Conservation (phyloP, 106 monocot genomes). For the Ottelia alismoides region DNA sequence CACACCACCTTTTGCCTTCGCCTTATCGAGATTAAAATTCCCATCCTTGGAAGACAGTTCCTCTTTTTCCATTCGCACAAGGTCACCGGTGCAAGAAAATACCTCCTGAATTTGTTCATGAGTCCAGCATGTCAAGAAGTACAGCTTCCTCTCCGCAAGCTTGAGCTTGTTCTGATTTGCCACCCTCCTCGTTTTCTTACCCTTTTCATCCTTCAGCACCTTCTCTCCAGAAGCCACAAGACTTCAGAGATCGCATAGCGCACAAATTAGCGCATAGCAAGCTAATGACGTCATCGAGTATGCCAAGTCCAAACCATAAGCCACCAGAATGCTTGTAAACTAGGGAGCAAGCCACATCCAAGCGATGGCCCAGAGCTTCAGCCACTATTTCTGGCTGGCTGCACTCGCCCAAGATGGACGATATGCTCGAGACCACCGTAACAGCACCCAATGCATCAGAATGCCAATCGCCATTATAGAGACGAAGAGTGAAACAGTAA, state of each 20-base stretch:
- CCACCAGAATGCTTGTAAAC: constrained; percentile 56
- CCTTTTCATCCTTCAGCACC: constrained; percentile 38
- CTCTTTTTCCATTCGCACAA: no score
- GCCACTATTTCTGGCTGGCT: constrained; percentile 42
- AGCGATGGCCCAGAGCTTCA: constrained; percentile 53
- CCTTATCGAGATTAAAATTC: no score
- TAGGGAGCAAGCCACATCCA: constrained; percentile 66
- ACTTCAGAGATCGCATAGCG: constrained; percentile 67
- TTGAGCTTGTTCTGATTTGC: constrained; percentile 29
- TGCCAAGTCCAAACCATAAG: constrained; percentile 41
- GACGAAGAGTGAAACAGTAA: constrained; percentile 84
- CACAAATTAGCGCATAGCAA: constrained; percentile 52
- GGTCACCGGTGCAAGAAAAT: constrained; percentile 44
- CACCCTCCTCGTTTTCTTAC: constrained; percentile 14
- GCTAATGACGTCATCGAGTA: constrained; percentile 54
- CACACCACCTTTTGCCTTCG: no score
- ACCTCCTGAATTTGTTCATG: constrained; percentile 62
- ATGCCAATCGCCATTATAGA: constrained; percentile 90
- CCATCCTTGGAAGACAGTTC: no score
- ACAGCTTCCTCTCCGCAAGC: constrained; percentile 60
- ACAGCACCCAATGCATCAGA: constrained; percentile 72
- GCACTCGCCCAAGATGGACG: constrained; percentile 44
- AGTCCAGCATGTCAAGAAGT: constrained; percentile 89
- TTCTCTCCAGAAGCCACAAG: constrained; percentile 36
- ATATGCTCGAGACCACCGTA: constrained; percentile 38